phyloP scores from a whole-genome alignment of 176 grass and related monocot species.

The Aegilops bicornis region DNA sequence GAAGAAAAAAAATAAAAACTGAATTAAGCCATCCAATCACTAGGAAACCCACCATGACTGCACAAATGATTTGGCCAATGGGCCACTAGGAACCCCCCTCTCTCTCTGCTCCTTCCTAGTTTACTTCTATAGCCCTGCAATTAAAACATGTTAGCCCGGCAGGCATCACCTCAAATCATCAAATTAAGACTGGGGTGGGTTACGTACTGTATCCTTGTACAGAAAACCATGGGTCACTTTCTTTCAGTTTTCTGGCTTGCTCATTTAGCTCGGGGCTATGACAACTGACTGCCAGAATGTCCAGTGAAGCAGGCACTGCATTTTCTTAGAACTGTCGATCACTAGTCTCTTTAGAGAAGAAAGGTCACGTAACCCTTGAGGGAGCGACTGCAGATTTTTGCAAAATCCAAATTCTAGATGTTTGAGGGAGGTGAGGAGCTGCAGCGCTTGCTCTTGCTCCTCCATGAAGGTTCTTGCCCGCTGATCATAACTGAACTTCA shows the following conservation, averaged over 20 bases:
- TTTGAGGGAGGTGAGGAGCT: background rate
- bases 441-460: background rate
- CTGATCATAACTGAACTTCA: rapidly evolving
- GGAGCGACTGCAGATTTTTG: background rate
- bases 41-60: no score
- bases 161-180: no score
- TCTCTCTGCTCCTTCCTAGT: no score
- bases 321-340: background rate
- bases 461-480: background rate
- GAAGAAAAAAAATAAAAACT: background rate
- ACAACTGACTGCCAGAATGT: rapidly evolving
- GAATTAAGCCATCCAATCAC: no score
- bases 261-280: background rate
- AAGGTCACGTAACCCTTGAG: background rate
- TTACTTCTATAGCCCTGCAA: background rate
- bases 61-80: no score
- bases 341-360: background rate
- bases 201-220: background rate
- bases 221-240: background rate
- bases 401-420: background rate
- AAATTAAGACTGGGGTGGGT: no score
- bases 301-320: background rate
- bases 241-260: background rate
- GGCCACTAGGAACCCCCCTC: no score
- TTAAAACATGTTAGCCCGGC: no score